These are phyloP conservation scores for Parsonsia alboflavescens DNA, from an alignment of 257 asterid species.

Conservation along the genomic window DNA sequence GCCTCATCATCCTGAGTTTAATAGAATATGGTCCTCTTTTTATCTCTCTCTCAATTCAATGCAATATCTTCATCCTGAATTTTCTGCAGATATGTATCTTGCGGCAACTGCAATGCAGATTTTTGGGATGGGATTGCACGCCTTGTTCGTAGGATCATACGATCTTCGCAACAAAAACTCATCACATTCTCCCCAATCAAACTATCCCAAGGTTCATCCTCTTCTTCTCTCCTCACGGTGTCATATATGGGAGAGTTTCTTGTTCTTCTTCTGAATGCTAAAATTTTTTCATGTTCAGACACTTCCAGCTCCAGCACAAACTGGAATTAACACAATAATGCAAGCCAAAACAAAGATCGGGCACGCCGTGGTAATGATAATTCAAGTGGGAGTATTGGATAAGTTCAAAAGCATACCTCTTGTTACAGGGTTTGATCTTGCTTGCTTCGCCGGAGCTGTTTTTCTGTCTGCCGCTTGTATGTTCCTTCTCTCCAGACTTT, in stretches of 20 bases:
- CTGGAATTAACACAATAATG: slow-evolving; percentile 50
- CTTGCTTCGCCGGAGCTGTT: slow-evolving; percentile 66
- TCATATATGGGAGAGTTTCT: not conserved
- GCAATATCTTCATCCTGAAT: too few species aligned
- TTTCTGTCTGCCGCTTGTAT: slow-evolving; percentile 64
- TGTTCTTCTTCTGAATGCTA: not conserved
- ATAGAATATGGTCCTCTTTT: not conserved
- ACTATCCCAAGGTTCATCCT: slow-evolving; percentile 18
- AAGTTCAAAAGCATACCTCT: slow-evolving; percentile 60
- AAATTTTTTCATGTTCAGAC: slow-evolving; percentile 27
- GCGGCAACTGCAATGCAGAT: slow-evolving; percentile 77
- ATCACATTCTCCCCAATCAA: slow-evolving; percentile 24
- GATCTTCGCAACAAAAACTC: slow-evolving; percentile 17
- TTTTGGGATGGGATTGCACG: slow-evolving; percentile 61
- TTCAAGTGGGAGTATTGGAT: slow-evolving; percentile 77
- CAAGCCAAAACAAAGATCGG: slow-evolving; percentile 83
- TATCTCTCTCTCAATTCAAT: not conserved
- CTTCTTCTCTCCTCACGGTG: not conserved
- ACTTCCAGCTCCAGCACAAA: slow-evolving; percentile 37
- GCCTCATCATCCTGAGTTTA: not conserved
- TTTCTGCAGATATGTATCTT: slow-evolving; percentile 64
- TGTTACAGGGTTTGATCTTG: slow-evolving; percentile 59
- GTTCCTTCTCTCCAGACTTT: slow-evolving; percentile 59
- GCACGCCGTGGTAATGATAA: slow-evolving; percentile 65
- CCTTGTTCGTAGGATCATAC: slow-evolving; percentile 58